Base-by-base conservation (phyloP, 306 rosid genomes). In the Abrus precatorius region DNA sequence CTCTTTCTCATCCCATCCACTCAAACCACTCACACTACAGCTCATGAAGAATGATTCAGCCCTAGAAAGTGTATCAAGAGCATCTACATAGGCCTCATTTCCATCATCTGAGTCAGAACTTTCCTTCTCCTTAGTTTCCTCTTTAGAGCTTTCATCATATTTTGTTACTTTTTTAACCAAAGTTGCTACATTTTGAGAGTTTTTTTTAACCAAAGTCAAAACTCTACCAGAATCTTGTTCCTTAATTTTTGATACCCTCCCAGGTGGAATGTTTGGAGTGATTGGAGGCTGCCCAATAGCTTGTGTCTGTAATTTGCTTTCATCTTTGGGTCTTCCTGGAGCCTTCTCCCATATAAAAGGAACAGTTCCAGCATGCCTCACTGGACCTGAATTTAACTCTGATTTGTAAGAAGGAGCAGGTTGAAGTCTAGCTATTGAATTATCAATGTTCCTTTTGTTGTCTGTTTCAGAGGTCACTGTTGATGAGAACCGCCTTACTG, bases 311-410 rank as follows among this genome's bases (percentile, higher is more conserved):
- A 74, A 62, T 75, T 77, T 76, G 67, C 75, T 82, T 80, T 88
- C 95, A 83, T 89, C 90, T 72, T 91, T 95, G 1, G 98, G 99
- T 74, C 50, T 90, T 78, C 99, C 98, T 3, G 99, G 99, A 20
- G 85, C 83, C 62, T 88, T 82, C 85, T 95, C 99, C 98, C 99
- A 95, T 4, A 84, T 27, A 81, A 95, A 95, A 74, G 99, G 99
- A 81, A 95, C 83, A 34, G 74, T 86, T 77, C 98, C 98, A 7
- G 94, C 90, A 63, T 90, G 82, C 68, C 97, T 90, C 53, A 87
- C 66, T 8, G 98, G 91, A 89, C 92, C 96, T 9, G 97, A 93
- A 80, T 89, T 91, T 67, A 95, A 80, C 40, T 95, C 99, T 78
- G 99, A 88, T 70, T 87, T 90, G 82, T 84, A 89, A 53, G 81